These are phyloP conservation scores for Porcisia deanei DNA, from an alignment of 208 protist species.

Conservation along the genomic window DNA sequence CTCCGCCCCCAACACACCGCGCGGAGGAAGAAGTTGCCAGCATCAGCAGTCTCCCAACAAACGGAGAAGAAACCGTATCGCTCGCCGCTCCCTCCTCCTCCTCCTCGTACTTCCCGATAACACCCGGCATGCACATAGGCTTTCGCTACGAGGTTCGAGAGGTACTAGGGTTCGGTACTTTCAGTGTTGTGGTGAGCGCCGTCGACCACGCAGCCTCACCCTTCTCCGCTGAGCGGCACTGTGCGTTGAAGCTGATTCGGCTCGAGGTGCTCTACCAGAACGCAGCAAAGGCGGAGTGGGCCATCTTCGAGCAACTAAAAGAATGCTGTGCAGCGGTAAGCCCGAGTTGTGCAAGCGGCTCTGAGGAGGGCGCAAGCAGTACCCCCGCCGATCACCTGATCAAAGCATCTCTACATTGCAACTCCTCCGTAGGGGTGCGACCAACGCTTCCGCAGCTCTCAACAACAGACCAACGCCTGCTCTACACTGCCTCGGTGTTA, in stretches of 20 bases:
- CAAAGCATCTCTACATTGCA: background rate
- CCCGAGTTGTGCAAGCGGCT: conserved; percentile 5
- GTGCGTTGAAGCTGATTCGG: conserved; percentile 32
- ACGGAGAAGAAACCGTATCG: background rate
- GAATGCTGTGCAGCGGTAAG: conserved; percentile 16
- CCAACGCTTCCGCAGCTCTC: conserved; percentile 11
- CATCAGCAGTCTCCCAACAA: background rate
- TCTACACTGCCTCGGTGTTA: conserved; percentile 14
- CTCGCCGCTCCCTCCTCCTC: background rate
- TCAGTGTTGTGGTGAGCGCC: conserved; percentile 75
- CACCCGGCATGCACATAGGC: conserved; percentile 91
- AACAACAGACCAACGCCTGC: conserved; percentile 12
- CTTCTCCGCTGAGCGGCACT: conserved; percentile 35
- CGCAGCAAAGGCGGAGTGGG: conserved; percentile 51
- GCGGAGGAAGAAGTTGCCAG: background rate
- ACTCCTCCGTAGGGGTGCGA: background rate
- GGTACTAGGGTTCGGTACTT: conserved; percentile 80
- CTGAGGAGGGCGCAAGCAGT: background rate
- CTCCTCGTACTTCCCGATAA: conserved; percentile 82
- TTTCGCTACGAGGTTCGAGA: conserved; percentile 87
- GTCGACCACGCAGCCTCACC: conserved; percentile 77
- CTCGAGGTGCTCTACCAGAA: conserved; percentile 40
- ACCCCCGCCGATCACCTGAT: background rate
- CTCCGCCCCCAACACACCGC: background rate
- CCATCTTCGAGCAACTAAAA: conserved; percentile 39